Evolutionary conservation across 768 basidiomycete species (phyloP).

Genomic region (Naganishia onofrii): DNA sequence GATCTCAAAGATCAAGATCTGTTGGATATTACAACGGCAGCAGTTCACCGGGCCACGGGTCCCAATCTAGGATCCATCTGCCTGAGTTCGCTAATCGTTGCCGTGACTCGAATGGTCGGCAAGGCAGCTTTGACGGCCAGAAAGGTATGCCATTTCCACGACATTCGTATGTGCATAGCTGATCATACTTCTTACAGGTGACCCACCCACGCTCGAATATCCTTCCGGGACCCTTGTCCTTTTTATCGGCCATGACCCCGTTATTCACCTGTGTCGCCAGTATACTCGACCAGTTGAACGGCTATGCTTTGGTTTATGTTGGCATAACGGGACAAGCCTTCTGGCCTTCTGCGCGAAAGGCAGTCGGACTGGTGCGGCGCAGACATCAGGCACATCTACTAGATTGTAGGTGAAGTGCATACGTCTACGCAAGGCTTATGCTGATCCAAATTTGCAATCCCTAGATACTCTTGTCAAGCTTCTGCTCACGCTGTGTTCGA

Average conservation of each 20-base stretch:
- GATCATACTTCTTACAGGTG: constrained; percentile 21
- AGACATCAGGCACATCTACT: constrained; percentile 44
- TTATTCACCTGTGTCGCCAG: constrained; percentile 52
- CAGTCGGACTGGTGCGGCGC: constrained; percentile 57
- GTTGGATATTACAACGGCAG: constrained; percentile 68
- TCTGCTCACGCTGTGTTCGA: constrained; percentile 61
- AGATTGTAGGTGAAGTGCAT: constrained; percentile 50
- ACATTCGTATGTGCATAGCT: neutral
- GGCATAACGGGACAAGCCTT: constrained; percentile 74
- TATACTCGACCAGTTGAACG: constrained; percentile 59
- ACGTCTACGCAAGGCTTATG: neutral
- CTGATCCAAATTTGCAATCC: constrained; percentile 48
- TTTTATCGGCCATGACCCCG: constrained; percentile 47
- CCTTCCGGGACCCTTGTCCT: constrained; percentile 45
- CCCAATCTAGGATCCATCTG: constrained; percentile 78
- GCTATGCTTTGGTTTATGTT: constrained; percentile 68
- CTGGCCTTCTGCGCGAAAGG: constrained; percentile 60
- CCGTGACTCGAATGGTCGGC: constrained; percentile 63
- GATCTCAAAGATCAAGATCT: constrained; percentile 15
- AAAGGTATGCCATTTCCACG: constrained; percentile 14
- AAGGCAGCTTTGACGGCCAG: constrained; percentile 43
- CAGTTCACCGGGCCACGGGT: constrained; percentile 72
- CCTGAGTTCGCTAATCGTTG: constrained; percentile 72
- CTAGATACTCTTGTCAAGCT: constrained; percentile 70
- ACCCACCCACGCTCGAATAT: constrained; percentile 43